Base-by-base conservation (phyloP, 2,329 filamentous ascomycete species). In the Chalaropsis ovoidea region DNA sequence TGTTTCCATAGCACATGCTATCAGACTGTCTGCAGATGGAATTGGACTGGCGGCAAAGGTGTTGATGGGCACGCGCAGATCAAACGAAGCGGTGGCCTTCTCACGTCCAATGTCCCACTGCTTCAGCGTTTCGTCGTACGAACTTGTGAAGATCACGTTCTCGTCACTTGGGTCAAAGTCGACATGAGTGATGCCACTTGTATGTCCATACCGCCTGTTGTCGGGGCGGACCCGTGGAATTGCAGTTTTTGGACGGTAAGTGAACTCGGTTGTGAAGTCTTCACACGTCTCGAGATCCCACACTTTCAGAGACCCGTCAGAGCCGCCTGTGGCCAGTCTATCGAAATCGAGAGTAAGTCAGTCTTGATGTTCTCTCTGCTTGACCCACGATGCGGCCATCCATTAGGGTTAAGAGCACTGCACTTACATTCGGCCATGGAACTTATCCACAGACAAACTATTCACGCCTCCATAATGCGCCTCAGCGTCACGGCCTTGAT, bases 1-100 rank as follows among this genome's bases (percentile, higher is more conserved):
- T 72, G 94, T 86, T 69, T 95, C 90, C 0, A 91, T 95, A 0
- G 89, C 92, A 71, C 90, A 94, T 10, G 93, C 91, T 10, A 96
- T 88, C 3, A 96, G 81, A 0, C 95, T 79, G 71, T 91, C 81
- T 63, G 83, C 77, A 27, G 42, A 62, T 65, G 90, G 82, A 67
- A 92, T 77, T 52, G 86, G 82, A 0, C 91, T 95, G 31, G 89
- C 81, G 0, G 88, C 85, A 73, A 96, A 91, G 0, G 87, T 86
- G 75, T 90, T 90, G 61, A 90, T 79, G 41, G 86, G 86, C 3
- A 83, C 81, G 63, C 82, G 83, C 27, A 92, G 79, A 67, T 85
- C 79, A 70, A 91, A 92, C 3, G 82, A 82, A 19, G 85, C 86
- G 0, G 86, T 85, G 0, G 83, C 74, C 17, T 77, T 73, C 19